Evolutionary conservation across 257 asterid genomes (phyloP), one percentile per base, ranked within the genome.

Genomic region (Oldenlandia corymbosa): DNA sequence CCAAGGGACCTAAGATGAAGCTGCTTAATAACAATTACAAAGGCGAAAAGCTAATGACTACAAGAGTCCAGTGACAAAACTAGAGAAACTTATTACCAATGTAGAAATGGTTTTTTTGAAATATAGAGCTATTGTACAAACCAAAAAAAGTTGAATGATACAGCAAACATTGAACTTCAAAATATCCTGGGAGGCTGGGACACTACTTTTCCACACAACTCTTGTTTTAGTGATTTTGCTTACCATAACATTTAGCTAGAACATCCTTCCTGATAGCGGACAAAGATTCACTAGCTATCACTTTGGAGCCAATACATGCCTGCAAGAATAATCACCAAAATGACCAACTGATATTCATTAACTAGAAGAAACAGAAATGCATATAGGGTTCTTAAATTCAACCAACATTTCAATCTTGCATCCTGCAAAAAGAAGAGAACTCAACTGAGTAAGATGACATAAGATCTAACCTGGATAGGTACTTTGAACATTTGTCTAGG

Each of bases 401-500:
- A 32, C 36, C 10, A n/a, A 48, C 16, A 27, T 10, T 36, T 17
- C 32, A 11, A 49, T 16, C 11, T 48, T 9, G 45, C 57, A 58
- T 31, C 60, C 24, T 18, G 39, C 36, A 27, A 53, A 48, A 39
- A 46, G 58, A n/a, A n/a, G 12, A 36, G 53, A 24, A 53, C 16
- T 45, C 10, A 69, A 18, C 32, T 32, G 28, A 39, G 34, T 27
- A 54, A 16, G 65, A 18, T 13, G 51, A 58, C 53, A 60, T 28
- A 55, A 21, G 48, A 42, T 26, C 65, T 57, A 79, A 92, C 99
- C 96, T 93, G 99, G 79, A 93, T 93, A 59, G 99, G 99, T 18
- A 93, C 79, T 93, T 90, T 93, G 78, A 93, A 93, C 99, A 93
- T 89, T 78, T 93, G 99, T 69, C 96, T 84, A 16, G 99, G 99